phyloP scores from a whole-genome alignment of 768 basidiomycete species.

The Mycena sanguinolenta region DNA sequence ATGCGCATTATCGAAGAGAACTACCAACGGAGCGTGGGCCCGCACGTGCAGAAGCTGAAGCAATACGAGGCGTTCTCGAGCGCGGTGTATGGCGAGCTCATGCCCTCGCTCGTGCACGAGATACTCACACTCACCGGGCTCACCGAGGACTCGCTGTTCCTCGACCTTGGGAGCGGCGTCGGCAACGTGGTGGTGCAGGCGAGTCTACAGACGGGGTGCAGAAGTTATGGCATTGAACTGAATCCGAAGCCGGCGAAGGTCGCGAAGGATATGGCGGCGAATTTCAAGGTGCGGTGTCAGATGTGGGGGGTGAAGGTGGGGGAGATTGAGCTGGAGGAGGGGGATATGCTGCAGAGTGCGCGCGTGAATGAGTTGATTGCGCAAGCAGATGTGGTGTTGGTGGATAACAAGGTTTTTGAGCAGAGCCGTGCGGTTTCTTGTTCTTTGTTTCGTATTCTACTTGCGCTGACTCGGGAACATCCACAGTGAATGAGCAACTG shows the following conservation, averaged over 20 bases:
- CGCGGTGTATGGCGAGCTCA: slow-evolving; percentile 91
- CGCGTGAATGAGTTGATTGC: slow-evolving; percentile 78
- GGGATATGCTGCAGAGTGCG: slow-evolving; percentile 83
- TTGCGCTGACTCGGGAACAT: slow-evolving; percentile 23
- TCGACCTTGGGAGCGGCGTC: slow-evolving; percentile 90
- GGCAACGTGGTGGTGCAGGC: slow-evolving; percentile 89
- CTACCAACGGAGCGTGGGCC: slow-evolving; percentile 94
- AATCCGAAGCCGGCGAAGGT: slow-evolving; percentile 84
- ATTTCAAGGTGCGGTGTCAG: slow-evolving; percentile 81
- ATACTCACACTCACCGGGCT: slow-evolving; percentile 71
- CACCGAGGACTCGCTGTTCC: slow-evolving; percentile 73
- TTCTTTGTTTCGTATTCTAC: background rate
- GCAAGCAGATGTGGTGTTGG: slow-evolving; percentile 91
- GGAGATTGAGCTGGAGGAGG: slow-evolving; percentile 83
- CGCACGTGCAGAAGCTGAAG: slow-evolving; percentile 83
- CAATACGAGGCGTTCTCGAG: slow-evolving; percentile 88
- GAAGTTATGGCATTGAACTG: slow-evolving; percentile 83
- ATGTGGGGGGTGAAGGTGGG: slow-evolving; percentile 93
- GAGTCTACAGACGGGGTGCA: slow-evolving; percentile 83
- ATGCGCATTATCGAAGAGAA: slow-evolving; percentile 89
- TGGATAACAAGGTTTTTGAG: slow-evolving; percentile 89
- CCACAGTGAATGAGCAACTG: slow-evolving; percentile 91
- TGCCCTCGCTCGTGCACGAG: slow-evolving; percentile 85
- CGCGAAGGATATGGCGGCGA: slow-evolving; percentile 80
- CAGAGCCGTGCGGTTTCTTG: slow-evolving; percentile 70